Base-by-base conservation (phyloP, 805 yeast genomes). In the Lipomyces mesembrius region DNA sequence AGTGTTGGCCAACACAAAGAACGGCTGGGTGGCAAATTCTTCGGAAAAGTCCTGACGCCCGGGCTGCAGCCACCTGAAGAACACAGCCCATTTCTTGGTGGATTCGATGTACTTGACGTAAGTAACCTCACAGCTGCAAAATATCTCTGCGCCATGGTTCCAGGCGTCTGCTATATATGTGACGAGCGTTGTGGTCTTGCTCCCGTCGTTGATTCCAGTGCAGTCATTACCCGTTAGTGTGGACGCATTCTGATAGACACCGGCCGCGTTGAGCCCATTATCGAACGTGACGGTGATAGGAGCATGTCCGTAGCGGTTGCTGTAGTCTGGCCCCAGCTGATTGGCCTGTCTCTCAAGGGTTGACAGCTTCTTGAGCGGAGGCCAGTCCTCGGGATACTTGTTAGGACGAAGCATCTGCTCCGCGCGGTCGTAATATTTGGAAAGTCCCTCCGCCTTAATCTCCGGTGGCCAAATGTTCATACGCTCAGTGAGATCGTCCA, bases 191-290 rank as follows among this genome's bases (percentile, higher is more conserved):
- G 49, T 43, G 49, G 49, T 43, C 22, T 43, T 43, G 49, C 49
- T 43, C 9, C 49, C 49, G 49, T 43, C 49, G 49, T 43, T 43
- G 49, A 43, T n/a, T 2, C 49, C 49, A n/a, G 49, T 43, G 49
- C 49, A 43, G 22, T 43, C 49, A n/a, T 43, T 43, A 3, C 49
- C 49, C 11, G 49, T 43, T 22, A 43, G 8, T n/a, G 49, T n/a
- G 12, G 49, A 43, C 22, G 20, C 49, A 25, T 43, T 17, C 49
- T 43, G 49, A n/a, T 43, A 43, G 49, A 43, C 49, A n/a, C 49
- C 49, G 25, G 49, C 49, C 3, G 49, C 49, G 49, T 43, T 43
- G 20, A 43, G 49, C 22, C 49, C 49, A n/a, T 43, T n/a, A 43
- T 43, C 20, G 22, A 43, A 43, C 22, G 22, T 43, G 11, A 43